phyloP scores from a whole-genome alignment of 2,329 filamentous ascomycete species.

The Sphaerulina vaccinii region DNA sequence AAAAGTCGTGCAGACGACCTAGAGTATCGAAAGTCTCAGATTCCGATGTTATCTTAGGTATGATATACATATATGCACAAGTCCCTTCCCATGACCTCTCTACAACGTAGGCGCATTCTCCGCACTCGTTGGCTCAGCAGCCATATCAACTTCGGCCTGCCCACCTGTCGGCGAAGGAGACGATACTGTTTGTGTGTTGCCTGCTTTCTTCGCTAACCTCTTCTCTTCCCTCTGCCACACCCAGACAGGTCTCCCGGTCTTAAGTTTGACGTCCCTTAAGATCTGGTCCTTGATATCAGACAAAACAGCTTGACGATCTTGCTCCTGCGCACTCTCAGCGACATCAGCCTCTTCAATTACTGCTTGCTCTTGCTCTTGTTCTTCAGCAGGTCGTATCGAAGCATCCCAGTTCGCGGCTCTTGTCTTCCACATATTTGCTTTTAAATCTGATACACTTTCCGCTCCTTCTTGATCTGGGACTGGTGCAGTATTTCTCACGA shows the following conservation, averaged over 20 bases:
- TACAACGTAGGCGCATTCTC: constrained; percentile 9
- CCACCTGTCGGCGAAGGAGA: not conserved
- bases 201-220: not conserved
- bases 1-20: too few relatives aligned
- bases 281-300: not conserved
- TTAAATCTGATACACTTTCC: constrained; percentile 8
- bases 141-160: not conserved
- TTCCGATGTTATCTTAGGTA: not conserved
- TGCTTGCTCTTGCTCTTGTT: not conserved
- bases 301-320: not conserved
- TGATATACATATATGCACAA: constrained; percentile 7
- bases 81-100: not conserved
- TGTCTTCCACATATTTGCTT: not conserved
- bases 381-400: not conserved
- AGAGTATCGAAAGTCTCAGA: too few relatives aligned
- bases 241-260: not conserved
- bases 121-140: not conserved
- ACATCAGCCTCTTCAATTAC: not conserved
- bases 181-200: not conserved
- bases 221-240: not conserved
- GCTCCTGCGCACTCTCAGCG: not conserved
- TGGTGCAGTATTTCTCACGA: constrained; percentile 26
- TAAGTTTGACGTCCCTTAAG: not conserved
- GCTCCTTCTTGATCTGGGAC: constrained; percentile 1
- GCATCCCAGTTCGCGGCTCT: constrained; percentile 1